phyloP scores from a whole-genome alignment of 2,329 filamentous ascomycete genomes.

The Phyllosticta citribraziliensis region DNA sequence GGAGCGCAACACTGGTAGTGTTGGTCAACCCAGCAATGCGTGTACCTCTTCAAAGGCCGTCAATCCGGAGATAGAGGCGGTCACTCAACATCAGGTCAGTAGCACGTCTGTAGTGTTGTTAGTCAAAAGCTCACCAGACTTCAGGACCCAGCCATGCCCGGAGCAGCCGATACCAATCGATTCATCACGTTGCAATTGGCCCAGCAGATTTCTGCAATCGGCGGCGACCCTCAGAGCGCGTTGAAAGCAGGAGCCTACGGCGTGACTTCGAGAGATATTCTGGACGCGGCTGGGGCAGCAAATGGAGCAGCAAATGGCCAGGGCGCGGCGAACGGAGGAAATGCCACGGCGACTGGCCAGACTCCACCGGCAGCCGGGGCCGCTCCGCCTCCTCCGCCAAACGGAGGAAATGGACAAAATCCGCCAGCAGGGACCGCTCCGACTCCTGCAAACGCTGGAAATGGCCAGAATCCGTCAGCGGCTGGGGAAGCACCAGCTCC shows the following conservation, averaged over 20 bases:
- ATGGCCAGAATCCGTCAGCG: too few species aligned
- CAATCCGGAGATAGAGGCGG: slow-evolving; percentile 56
- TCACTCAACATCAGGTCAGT: slow-evolving; percentile 49
- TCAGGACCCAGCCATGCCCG: slow-evolving; percentile 51
- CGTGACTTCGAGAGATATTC: slow-evolving; percentile 42
- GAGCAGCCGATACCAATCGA: slow-evolving; percentile 50
- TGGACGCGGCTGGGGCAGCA: slow-evolving; percentile 40
- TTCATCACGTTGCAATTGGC: slow-evolving; percentile 50
- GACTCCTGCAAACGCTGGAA: too few species aligned
- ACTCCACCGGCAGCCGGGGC: background rate
- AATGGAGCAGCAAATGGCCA: slow-evolving; percentile 29
- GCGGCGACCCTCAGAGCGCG: slow-evolving; percentile 52
- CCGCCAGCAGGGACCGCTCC: too few species aligned
- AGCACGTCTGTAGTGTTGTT: background rate
- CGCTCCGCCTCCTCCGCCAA: background rate
- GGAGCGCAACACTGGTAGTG: slow-evolving; percentile 51
- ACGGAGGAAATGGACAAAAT: too few species aligned
- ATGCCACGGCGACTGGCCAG: background rate
- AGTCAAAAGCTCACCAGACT: background rate
- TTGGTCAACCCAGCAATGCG: slow-evolving; percentile 47
- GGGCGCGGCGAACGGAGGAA: slow-evolving; percentile 4
- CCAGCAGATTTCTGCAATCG: slow-evolving; percentile 49
- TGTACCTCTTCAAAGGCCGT: slow-evolving; percentile 47
- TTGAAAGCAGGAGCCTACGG: slow-evolving; percentile 54
- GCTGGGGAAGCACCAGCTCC: too few species aligned